phyloP scores from a whole-genome alignment of 768 basidiomycete genomes.

The Myochromella boudieri region DNA sequence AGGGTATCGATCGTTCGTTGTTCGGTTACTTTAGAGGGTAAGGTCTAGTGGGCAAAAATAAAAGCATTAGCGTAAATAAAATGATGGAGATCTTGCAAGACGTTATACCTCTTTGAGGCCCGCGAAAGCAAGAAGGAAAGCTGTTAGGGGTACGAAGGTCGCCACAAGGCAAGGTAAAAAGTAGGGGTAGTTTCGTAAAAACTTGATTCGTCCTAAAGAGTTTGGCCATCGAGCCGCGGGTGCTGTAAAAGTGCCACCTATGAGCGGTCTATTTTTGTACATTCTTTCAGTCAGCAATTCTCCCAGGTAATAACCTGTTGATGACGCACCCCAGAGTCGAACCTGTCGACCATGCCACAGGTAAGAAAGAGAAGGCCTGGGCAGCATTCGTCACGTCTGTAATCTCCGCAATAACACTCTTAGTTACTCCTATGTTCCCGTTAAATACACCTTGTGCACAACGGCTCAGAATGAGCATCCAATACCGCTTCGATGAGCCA shows the following conservation, averaged over 20 bases:
- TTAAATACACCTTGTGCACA: slow-evolving; percentile 30
- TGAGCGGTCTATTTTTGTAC: slow-evolving; percentile 48
- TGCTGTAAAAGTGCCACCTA: slow-evolving; percentile 47
- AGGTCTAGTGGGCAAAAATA: slow-evolving; percentile 3
- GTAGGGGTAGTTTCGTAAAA: slow-evolving; percentile 49
- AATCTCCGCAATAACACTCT: slow-evolving; percentile 30
- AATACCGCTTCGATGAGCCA: slow-evolving; percentile 32
- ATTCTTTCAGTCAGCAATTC: no score
- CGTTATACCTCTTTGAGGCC: slow-evolving; percentile 45
- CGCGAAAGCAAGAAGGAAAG: slow-evolving; percentile 41
- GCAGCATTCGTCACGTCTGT: slow-evolving; percentile 16
- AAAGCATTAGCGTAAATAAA: no score
- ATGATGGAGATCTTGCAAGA: no score
- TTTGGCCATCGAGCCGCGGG: slow-evolving; percentile 47
- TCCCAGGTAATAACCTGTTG: no score
- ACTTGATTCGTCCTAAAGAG: slow-evolving; percentile 35
- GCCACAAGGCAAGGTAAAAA: slow-evolving; percentile 62
- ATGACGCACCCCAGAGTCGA: slow-evolving; percentile 16
- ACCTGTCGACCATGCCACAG: slow-evolving; percentile 15
- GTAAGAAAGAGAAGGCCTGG: slow-evolving; percentile 15
- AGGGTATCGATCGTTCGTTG: not conserved
- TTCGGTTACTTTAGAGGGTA: slow-evolving; percentile 4
- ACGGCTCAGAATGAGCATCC: slow-evolving; percentile 22
- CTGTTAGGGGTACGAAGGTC: slow-evolving; percentile 45
- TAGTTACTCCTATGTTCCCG: slow-evolving; percentile 31